phyloP scores from a whole-genome alignment of 108 stramenopile genomes.

The Nannochloropsis salina region DNA sequence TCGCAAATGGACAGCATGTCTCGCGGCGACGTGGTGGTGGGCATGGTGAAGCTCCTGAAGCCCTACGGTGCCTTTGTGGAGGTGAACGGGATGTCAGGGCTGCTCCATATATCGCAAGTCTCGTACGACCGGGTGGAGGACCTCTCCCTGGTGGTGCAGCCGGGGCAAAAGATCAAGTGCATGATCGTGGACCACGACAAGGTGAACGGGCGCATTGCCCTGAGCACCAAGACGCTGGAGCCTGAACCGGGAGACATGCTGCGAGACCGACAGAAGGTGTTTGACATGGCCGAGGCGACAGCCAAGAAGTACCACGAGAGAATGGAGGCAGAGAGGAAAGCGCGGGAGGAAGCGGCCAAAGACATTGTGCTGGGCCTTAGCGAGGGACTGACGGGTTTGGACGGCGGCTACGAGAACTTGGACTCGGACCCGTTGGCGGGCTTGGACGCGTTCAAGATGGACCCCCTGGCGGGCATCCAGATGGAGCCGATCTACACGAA shows the following conservation, averaged over 20 bases:
- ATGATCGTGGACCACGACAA: conserved; percentile 98
- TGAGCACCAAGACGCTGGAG: conserved; percentile 92
- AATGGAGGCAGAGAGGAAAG: conserved; percentile 86
- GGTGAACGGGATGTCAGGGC: conserved; percentile 85
- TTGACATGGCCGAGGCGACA: conserved; percentile 78
- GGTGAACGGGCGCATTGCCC: conserved; percentile 83
- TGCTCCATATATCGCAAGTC: conserved; percentile 96
- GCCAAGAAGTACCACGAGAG: conserved; percentile 74
- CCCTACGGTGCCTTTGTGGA: conserved; percentile 96
- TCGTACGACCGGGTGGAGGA: conserved; percentile 92
- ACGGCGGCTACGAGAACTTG: conserved; percentile 26
- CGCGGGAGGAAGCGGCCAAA: conserved; percentile 79
- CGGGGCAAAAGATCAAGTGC: conserved; percentile 61
- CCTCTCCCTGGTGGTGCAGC: conserved; percentile 64
- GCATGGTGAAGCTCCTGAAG: conserved; percentile 86
- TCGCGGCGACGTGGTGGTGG: conserved; percentile 83
- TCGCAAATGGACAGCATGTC: conserved; percentile 78
- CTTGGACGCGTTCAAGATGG: conserved; percentile 4
- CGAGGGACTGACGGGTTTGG: conserved; percentile 61
- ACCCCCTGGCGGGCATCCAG: conserved; percentile 5
- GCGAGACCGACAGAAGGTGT: conserved; percentile 72
- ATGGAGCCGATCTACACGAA: conserved; percentile 7
- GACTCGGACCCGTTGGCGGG: conserved; percentile 49
- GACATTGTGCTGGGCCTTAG: conserved; percentile 85
- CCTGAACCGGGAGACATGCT: conserved; percentile 95